Conservation (phyloP, 228 moss, liverwort and hornwort species). For the Sphagnum magellanicum region DNA sequence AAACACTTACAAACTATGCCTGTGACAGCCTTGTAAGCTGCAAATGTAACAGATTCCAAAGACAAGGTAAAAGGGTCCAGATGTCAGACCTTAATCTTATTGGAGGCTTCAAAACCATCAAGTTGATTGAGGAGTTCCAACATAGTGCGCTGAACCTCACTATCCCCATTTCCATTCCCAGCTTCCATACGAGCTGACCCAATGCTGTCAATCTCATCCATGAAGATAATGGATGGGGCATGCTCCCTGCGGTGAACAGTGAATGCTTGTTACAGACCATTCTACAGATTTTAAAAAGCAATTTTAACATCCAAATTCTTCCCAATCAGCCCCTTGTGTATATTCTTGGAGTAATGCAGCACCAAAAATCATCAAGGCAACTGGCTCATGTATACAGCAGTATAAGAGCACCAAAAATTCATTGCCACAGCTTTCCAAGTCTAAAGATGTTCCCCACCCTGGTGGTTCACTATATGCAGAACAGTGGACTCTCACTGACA, state of each 20-base stretch:
- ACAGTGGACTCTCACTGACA: no score
- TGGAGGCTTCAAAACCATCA: conserved; percentile 57
- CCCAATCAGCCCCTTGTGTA: no score
- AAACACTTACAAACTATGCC: not conserved
- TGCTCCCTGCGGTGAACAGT: conserved; percentile 20
- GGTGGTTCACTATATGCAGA: no score
- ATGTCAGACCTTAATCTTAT: conserved; percentile 39
- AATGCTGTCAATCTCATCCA: conserved; percentile 63
- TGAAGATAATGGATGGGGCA: conserved; percentile 54
- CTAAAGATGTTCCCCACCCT: no score
- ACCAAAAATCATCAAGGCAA: no score
- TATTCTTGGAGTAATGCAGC: no score
- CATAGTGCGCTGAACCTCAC: conserved; percentile 57
- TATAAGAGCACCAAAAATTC: no score
- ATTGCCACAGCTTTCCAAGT: no score
- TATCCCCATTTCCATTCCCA: conserved; percentile 56
- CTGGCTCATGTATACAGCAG: no score
- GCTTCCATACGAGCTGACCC: conserved; percentile 59
- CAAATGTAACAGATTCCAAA: not conserved
- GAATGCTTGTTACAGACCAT: not conserved
- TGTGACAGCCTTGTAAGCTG: not conserved
- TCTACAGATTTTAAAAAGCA: no score
- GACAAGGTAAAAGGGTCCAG: no score
- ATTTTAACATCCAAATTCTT: no score
- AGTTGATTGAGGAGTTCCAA: conserved; percentile 49